Percentiles rank a stretch among this genome's conserved stretches.
phyloP scores from a whole-genome alignment of 2,329 filamentous ascomycete genomes.

The Sarocladium strictum region DNA sequence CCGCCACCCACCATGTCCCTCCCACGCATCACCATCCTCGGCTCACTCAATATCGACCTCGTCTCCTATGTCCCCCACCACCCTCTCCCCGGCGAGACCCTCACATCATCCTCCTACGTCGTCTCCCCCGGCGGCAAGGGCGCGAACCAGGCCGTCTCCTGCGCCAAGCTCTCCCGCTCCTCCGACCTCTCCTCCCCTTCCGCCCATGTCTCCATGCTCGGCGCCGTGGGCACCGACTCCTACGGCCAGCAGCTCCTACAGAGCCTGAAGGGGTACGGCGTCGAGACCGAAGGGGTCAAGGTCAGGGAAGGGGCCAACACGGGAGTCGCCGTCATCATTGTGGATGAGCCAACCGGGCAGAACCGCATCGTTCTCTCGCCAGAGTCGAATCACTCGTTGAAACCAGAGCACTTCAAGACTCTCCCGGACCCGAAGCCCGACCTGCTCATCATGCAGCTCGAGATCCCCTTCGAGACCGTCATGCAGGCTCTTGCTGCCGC shows the following conservation, averaged over 20 bases:
- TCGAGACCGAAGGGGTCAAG: conserved; percentile 51
- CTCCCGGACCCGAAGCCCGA: conserved; percentile 41
- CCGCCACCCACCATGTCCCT: conserved; percentile 20
- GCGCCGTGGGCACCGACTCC: conserved; percentile 64
- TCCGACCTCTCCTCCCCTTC: conserved; percentile 27
- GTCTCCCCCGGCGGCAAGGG: conserved; percentile 89
- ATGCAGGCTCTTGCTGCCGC: conserved; percentile 52
- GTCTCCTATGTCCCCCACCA: conserved; percentile 82
- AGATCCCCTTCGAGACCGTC: conserved; percentile 63
- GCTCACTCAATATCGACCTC: conserved; percentile 92
- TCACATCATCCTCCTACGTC: conserved; percentile 71
- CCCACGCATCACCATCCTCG: conserved; percentile 70
- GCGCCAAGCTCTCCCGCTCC: conserved; percentile 69
- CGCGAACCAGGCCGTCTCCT: conserved; percentile 90
- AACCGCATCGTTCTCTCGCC: conserved; percentile 72
- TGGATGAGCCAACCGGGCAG: conserved; percentile 66
- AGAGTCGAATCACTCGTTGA: conserved; percentile 58
- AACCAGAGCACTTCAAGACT: conserved; percentile 27
- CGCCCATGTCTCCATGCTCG: conserved; percentile 60
- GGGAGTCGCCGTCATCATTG: conserved; percentile 69
- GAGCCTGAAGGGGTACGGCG: conserved; percentile 54
- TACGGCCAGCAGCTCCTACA: conserved; percentile 56
- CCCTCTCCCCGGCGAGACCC: conserved; percentile 78
- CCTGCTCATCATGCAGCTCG: conserved; percentile 71
- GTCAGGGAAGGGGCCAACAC: conserved; percentile 44